Evolutionary conservation across 257 asterid genomes (phyloP).

Genomic region (Solanum acaule): DNA sequence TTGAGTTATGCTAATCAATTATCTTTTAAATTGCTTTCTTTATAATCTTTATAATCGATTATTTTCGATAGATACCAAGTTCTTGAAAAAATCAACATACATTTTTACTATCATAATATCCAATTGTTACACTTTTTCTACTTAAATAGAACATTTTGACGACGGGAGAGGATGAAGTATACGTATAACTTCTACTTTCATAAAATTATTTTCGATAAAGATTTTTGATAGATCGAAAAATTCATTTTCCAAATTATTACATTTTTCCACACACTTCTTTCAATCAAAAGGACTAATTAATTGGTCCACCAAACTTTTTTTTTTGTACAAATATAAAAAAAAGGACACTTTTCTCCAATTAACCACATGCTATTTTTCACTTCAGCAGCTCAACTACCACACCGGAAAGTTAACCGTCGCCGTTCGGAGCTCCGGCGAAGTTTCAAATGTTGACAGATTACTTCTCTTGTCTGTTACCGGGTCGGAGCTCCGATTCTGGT

Average conservation of each 20-base stretch:
- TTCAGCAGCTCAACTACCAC: not conserved
- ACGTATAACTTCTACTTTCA: not conserved
- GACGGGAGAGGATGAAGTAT: not conserved
- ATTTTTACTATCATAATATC: too few species aligned
- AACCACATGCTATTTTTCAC: not conserved
- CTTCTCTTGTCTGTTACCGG: conserved; percentile 28
- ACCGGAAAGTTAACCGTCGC: not conserved
- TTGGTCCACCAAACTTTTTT: not conserved
- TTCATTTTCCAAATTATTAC: not conserved
- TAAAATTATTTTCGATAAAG: accelerated
- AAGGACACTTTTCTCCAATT: not conserved
- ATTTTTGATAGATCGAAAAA: too few species aligned
- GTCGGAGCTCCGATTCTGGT: conserved; percentile 17
- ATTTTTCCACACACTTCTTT: not conserved
- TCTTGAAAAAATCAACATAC: too few species aligned
- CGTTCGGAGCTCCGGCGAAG: not conserved
- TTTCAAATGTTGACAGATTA: not conserved
- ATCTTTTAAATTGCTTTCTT: too few species aligned
- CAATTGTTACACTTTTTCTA: too few species aligned
- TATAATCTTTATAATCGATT: too few species aligned
- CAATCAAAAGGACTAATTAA: not conserved
- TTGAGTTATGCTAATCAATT: too few species aligned
- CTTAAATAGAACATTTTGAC: too few species aligned
- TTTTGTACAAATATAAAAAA: not conserved
- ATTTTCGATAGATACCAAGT: too few species aligned